Conservation (phyloP, 1,139 yeast species). For the Suhomyces kunorum region DNA sequence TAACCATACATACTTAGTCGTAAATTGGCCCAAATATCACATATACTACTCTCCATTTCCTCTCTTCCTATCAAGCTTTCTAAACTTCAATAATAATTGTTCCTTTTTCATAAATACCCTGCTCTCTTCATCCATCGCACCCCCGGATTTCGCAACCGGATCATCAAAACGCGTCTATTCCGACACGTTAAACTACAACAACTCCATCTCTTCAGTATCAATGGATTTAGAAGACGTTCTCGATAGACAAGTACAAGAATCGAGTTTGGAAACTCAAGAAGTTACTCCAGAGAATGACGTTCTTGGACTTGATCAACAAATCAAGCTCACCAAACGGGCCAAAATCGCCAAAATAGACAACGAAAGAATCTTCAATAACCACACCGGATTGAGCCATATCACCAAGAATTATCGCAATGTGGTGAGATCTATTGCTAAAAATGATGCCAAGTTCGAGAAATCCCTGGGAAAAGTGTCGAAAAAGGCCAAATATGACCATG, state of each 20-base stretch:
- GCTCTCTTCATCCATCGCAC: neutral
- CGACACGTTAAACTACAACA: neutral
- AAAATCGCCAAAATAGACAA: conserved; percentile 49
- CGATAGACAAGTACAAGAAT: neutral
- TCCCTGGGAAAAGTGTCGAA: conserved; percentile 13
- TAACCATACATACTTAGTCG: no score
- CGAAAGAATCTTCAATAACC: conserved; percentile 46
- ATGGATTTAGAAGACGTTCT: conserved; percentile 13
- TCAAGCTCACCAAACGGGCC: conserved; percentile 35
- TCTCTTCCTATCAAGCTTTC: no score
- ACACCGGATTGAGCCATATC: conserved; percentile 51
- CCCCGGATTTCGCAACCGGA: neutral
- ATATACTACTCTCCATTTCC: no score
- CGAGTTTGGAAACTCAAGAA: neutral
- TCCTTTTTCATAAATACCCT: no score
- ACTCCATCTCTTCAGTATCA: neutral
- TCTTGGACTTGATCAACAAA: conserved; percentile 44
- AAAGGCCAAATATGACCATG: conserved; percentile 38
- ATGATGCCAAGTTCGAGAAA: conserved; percentile 30
- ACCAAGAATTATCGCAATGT: conserved; percentile 42
- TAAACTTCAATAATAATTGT: no score
- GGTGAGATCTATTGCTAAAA: conserved; percentile 26
- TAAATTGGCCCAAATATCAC: no score
- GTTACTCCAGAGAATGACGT: conserved; percentile 24
- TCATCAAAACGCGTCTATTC: conserved; percentile 1